Conservation (phyloP, 345 rosid species). For the Iberis pinnata region DNA sequence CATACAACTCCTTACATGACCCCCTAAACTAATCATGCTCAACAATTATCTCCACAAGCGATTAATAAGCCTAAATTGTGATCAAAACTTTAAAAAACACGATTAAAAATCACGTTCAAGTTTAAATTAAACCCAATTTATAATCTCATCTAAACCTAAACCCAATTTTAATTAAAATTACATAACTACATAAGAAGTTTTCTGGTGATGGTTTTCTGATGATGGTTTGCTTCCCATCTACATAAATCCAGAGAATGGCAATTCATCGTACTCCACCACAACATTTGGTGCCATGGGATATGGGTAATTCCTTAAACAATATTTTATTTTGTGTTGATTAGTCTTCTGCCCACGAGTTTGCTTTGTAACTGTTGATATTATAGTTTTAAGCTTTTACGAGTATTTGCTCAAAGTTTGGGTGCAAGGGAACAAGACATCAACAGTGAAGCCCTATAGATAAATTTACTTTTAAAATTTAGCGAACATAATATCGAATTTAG, state of each 20-base stretch:
- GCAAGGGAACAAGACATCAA: slow-evolving; percentile 87
- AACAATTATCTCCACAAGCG: too few species aligned
- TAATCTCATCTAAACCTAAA: too few species aligned
- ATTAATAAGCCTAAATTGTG: too few species aligned
- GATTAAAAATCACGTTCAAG: too few species aligned
- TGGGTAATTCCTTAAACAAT: slow-evolving; percentile 45
- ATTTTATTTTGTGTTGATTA: neutral
- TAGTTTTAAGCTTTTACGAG: slow-evolving; percentile 72
- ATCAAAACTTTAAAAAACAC: too few species aligned
- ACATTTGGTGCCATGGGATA: slow-evolving; percentile 99
- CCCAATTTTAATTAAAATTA: too few species aligned
- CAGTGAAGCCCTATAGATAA: slow-evolving; percentile 68
- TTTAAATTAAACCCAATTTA: too few species aligned
- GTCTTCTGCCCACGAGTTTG: neutral
- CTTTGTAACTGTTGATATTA: neutral
- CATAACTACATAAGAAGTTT: too few species aligned
- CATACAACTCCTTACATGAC: too few species aligned
- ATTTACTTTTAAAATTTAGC: slow-evolving; percentile 8
- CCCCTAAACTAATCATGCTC: too few species aligned
- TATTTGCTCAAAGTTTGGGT: slow-evolving; percentile 98
- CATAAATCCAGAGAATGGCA: slow-evolving; percentile 55
- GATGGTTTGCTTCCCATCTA: slow-evolving; percentile 92
- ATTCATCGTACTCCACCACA: slow-evolving; percentile 55
- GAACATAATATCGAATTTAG: neutral
- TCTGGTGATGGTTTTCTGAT: too few species aligned